Conservation (phyloP, 768 basidiomycete genomes). For the Zangia roseola region DNA sequence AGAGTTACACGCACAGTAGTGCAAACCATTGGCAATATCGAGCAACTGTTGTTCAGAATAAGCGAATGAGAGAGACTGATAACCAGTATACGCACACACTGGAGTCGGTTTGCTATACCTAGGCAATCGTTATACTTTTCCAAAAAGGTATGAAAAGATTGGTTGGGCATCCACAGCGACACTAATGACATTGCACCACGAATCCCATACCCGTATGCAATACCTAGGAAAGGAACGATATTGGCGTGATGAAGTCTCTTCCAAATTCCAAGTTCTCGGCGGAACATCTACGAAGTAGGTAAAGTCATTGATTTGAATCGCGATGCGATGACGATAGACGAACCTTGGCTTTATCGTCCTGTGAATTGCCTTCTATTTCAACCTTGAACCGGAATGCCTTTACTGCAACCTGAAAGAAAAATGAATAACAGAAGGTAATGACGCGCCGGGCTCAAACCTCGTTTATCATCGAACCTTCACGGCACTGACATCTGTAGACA, state of each 20-base stretch:
- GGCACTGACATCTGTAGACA: slow-evolving; percentile 1
- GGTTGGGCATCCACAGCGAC: slow-evolving; percentile 31
- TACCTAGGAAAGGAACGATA: slow-evolving; percentile 10
- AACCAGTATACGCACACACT: slow-evolving; percentile 16
- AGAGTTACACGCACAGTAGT: slow-evolving; percentile 6
- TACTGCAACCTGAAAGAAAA: slow-evolving; percentile 4
- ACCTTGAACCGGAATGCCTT: slow-evolving; percentile 1
- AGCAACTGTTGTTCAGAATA: slow-evolving; percentile 14
- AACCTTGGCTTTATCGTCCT: neutral
- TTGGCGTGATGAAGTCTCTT: slow-evolving; percentile 4
- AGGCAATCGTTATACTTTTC: neutral
- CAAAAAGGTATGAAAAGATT: slow-evolving; percentile 22
- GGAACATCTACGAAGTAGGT: slow-evolving; percentile 5
- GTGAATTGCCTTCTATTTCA: neutral
- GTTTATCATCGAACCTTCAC: neutral
- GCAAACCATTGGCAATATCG: slow-evolving; percentile 12
- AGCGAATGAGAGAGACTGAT: slow-evolving; percentile 11
- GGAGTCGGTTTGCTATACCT: neutral
- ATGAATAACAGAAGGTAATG: neutral
- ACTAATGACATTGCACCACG: slow-evolving; percentile 17
- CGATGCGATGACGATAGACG: too few species aligned
- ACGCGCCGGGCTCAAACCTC: neutral
- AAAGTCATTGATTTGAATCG: neutral
- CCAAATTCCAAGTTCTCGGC: slow-evolving; percentile 8
- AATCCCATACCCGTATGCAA: slow-evolving; percentile 6